A percentile compares a stretch with the other conserved stretches of the same genome.
These are phyloP conservation scores for Aspergillus novoparasiticus DNA, from an alignment of 2,329 filamentous ascomycete genomes.

Conservation along the genomic window DNA sequence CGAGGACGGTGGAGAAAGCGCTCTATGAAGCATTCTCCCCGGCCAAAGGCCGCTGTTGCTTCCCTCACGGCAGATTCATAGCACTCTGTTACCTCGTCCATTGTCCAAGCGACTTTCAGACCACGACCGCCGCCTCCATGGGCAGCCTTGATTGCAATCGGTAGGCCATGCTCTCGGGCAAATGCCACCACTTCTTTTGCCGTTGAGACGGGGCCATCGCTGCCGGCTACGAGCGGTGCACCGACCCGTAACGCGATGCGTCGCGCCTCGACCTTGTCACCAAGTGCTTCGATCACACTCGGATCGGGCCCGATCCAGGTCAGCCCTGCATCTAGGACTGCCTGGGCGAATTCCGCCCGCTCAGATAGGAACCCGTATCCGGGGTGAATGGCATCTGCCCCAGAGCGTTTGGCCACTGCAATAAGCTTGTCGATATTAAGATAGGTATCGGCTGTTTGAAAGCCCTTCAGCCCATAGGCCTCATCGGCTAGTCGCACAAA, in stretches of 20 bases:
- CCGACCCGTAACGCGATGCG: neutral
- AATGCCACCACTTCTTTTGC: neutral
- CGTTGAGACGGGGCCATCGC: neutral
- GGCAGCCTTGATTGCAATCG: neutral
- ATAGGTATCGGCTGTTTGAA: neutral
- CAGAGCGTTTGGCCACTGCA: neutral
- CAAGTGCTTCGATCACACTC: neutral
- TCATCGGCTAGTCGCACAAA: neutral
- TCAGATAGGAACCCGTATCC: neutral
- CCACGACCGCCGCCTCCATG: neutral
- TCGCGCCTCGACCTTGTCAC: neutral
- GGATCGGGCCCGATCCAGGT: neutral
- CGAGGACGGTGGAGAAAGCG: neutral
- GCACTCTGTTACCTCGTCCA: neutral
- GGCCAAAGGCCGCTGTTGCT: neutral
- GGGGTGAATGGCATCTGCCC: neutral
- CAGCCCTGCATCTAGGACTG: neutral
- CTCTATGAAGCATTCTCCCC: neutral
- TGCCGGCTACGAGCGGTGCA: neutral
- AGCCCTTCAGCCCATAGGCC: neutral
- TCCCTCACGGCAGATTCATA: neutral
- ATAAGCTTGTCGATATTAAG: neutral
- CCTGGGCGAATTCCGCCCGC: neutral
- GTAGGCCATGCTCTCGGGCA: neutral
- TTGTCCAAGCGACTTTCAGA: neutral